Percentiles rank a stretch among this genome's conserved stretches.
Conservation (phyloP, 768 basidiomycete species). For the Collybiopsis luxurians region DNA sequence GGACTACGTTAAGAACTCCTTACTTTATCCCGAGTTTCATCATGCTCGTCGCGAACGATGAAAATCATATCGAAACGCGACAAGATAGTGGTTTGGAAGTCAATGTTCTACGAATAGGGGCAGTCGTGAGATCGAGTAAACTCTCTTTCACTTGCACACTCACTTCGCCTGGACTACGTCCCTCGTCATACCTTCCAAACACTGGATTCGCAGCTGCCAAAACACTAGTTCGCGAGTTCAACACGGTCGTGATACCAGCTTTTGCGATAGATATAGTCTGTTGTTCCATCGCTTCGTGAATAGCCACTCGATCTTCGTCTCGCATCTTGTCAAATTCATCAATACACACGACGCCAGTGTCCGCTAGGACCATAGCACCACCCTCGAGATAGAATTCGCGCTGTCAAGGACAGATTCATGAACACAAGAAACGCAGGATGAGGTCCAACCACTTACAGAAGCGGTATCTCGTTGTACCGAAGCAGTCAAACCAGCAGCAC, state of each 20-base stretch:
- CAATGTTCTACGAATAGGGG: slow-evolving; percentile 65
- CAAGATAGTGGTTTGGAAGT: slow-evolving; percentile 96
- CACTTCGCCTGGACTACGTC: slow-evolving; percentile 92
- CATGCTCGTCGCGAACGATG: slow-evolving; percentile 97
- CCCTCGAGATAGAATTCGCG: slow-evolving; percentile 99
- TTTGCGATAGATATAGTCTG: slow-evolving; percentile 99
- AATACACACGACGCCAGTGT: slow-evolving; percentile 97
- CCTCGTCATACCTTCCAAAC: slow-evolving; percentile 97
- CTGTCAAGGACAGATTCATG: slow-evolving; percentile 36
- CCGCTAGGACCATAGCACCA: slow-evolving; percentile 98
- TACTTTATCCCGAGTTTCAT: slow-evolving; percentile 88
- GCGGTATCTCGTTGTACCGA: slow-evolving; percentile 92
- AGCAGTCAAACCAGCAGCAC: slow-evolving; percentile 97
- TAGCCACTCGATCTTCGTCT: slow-evolving; percentile 97
- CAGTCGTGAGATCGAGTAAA: neutral
- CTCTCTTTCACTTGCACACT: slow-evolving; percentile 5
- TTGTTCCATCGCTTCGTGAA: slow-evolving; percentile 99
- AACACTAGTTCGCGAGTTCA: slow-evolving; percentile 95
- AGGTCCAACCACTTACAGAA: slow-evolving; percentile 58
- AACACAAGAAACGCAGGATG: slow-evolving; percentile 1
- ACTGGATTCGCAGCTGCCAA: slow-evolving; percentile 98
- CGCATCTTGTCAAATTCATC: slow-evolving; percentile 99
- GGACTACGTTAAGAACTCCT: slow-evolving; percentile 17
- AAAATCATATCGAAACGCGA: slow-evolving; percentile 99
- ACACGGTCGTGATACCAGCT: slow-evolving; percentile 95